Evolutionary conservation across 495 filamentous ascomycete species (phyloP), one percentile per base, ranked within the genome.

Genomic region (Xylaria palmicola): DNA sequence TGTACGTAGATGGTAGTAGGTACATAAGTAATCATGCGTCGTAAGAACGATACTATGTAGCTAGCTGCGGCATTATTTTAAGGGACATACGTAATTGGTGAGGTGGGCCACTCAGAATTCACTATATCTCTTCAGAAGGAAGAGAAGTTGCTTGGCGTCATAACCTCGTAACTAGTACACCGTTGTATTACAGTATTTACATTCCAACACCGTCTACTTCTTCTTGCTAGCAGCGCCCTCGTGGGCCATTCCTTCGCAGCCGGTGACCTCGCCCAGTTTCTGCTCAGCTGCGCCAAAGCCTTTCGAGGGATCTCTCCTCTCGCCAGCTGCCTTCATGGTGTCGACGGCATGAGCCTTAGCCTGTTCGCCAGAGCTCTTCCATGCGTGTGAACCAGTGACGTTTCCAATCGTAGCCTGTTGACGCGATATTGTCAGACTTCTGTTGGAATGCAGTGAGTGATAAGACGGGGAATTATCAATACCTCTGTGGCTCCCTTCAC

Each of bases 401-500:
- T 43, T 65, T 26, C 79, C 79, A 45, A 80, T 73, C n/a, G 73
- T 54, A 34, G 64, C 64, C 76, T 78, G 40, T 49, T 7, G 15
- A 17, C 39, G n/a, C 6, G 17, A 20, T 10, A 32, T 6, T 4
- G 51, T 56, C 4, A 50, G 32, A 19, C 5, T 15, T 27, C 55
- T 37, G 55, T 51, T 37, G 26, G 20, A 41, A 9, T 30, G 3
- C 34, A 3, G 7, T 30, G 30, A 47, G 52, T 27, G 56, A 40
- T 8, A 52, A 44, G n/a, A 9, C 19, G 10, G 17, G 9, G 12
- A 45, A 8, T n/a, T 17, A 52, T 50, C 63, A 63, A 52, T 6
- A 80, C 79, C 69, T 81, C 77, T n/a, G 76, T 66, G 6, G 73
- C 74, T 37, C 79, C 79, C 49, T 81, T 80, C 58, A 79, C 68